These are phyloP conservation scores for Tetragonia tetragonoides DNA, from an alignment of 148 eudicot species.

Conservation along the genomic window DNA sequence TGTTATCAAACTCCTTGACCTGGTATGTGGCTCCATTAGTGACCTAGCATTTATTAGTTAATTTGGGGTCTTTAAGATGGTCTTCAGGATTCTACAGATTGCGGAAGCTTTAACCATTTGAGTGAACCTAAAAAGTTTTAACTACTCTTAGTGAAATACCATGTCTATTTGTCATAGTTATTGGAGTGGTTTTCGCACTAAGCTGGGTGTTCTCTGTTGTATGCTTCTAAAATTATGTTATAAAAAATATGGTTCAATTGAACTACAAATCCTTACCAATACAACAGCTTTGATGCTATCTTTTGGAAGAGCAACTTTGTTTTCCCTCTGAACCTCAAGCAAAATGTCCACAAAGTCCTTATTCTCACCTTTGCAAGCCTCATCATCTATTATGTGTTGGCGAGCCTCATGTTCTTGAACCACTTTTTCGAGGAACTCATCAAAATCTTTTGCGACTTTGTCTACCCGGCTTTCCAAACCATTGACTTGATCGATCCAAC, in stretches of 20 bases:
- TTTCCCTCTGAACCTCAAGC: conserved; percentile 33
- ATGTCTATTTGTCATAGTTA: no score
- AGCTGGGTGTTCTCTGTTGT: no score
- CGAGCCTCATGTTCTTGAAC: conserved; percentile 26
- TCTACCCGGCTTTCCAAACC: conserved; percentile 34
- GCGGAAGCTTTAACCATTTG: no score
- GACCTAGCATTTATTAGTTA: neutral
- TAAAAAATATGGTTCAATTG: no score
- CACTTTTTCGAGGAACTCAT: conserved; percentile 31
- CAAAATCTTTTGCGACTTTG: conserved; percentile 26
- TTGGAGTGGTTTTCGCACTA: no score
- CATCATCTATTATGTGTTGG: neutral
- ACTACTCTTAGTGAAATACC: no score
- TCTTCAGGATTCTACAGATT: no score
- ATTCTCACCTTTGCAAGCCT: neutral
- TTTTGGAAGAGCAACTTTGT: conserved; percentile 24
- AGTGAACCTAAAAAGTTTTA: no score
- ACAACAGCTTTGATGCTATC: conserved; percentile 38
- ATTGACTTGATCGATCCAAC: conserved; percentile 29
- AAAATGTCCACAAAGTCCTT: conserved; percentile 41
- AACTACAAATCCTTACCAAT: conserved; percentile 20
- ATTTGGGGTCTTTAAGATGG: neutral
- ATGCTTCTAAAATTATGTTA: no score
- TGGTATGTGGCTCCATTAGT: neutral
- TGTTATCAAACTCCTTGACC: no score